phyloP scores from a whole-genome alignment of 1,284 basidiomycete species.

The Pisolithus thermaeus region DNA sequence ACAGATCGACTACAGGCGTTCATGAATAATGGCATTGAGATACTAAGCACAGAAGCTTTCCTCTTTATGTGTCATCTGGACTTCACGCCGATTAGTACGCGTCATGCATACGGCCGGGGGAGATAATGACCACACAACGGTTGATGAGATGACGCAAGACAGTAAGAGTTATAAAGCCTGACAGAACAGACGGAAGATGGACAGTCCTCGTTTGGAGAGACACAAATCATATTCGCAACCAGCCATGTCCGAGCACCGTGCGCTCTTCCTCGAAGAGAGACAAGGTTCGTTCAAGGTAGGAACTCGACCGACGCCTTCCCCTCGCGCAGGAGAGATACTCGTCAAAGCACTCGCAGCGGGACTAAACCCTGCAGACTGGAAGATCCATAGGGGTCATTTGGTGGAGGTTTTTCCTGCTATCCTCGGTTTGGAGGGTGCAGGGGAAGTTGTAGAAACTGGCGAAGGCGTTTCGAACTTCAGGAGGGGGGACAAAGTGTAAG shows the following conservation, averaged over 20 bases:
- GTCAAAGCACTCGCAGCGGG: slow-evolving; percentile 7
- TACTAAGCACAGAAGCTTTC: no score
- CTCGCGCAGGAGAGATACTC: slow-evolving; percentile 9
- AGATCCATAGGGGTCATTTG: neutral
- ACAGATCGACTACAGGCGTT: no score
- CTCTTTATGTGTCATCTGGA: no score
- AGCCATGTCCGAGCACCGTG: neutral
- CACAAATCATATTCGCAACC: no score
- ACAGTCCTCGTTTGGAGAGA: no score
- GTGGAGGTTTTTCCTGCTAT: neutral
- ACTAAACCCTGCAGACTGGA: slow-evolving; percentile 7
- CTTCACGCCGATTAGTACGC: no score
- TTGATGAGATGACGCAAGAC: no score
- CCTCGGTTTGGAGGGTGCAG: slow-evolving; percentile 3
- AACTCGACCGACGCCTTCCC: slow-evolving; percentile 18
- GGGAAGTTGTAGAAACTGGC: neutral
- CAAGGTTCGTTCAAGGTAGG: neutral
- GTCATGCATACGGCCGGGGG: no score
- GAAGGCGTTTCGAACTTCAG: slow-evolving; percentile 4
- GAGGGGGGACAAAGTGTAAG: slow-evolving; percentile 1
- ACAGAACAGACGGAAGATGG: no score
- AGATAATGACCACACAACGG: no score
- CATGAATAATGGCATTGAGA: no score
- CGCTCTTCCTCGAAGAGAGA: slow-evolving; percentile 1
- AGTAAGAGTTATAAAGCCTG: no score